Base-by-base conservation (phyloP, 495 filamentous ascomycete genomes). In the Xylaria castorea region DNA sequence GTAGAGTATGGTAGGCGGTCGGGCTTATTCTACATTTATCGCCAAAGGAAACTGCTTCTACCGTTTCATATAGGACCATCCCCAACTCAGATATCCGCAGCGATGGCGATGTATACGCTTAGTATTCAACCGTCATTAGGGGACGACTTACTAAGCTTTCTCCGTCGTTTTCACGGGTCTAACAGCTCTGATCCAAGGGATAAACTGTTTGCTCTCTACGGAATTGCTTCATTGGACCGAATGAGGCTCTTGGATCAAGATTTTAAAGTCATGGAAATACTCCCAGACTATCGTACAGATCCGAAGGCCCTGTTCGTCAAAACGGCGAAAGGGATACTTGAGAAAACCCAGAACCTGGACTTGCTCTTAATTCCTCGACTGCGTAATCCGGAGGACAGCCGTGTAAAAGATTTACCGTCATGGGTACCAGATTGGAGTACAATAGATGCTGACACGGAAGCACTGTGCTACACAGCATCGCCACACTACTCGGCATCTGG, bases 161-260 rank as follows among this genome's bases (percentile, higher is more conserved):
- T 60, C 16, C 55, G 55, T 36, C 55, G 55, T 36, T 60, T 60
- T 18, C 55, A 60, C 20, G 55, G 55, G 30, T 60, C 55, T 1
- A 60, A 32, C 11, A 34, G 55, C 30, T 6, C 55, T n/a, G 55
- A 60, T 5, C 55, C 55, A 12, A 32, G 55, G 20, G 55, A 60
- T 36, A 60, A 60, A n/a, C 16, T 60, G 55, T 60, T 60, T 36
- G 55, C 55, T 18, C 55, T 60, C 55, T 60, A 60, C 8, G 55
- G 55, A 2, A 60, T 60, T 9, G 36, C 55, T 20, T 60, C 55
- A 32, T n/a, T 60, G 1, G 55, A 60, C 32, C 14, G 32, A 36
- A 60, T 60, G 55, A 7, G 18, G 32, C 7, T 22, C 20, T 9
- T 60, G 55, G 32, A 32, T 18, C 30, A 36, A 11, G 55, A 60